phyloP scores from a whole-genome alignment of 225 moss, liverwort and hornwort genomes.

The Ulota crispa region DNA sequence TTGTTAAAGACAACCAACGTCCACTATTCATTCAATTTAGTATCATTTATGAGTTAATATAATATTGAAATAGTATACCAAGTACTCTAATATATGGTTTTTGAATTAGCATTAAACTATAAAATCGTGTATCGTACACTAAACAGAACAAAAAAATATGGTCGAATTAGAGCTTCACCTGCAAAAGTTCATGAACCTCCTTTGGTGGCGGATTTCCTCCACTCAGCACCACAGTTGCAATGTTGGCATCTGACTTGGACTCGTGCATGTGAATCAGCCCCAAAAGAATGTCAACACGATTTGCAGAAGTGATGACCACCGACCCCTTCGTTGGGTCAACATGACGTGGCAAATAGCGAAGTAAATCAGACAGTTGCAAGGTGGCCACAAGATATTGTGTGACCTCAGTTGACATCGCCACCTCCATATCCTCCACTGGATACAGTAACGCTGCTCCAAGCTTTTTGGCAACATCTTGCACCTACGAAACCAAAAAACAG shows the following conservation, averaged over 20 bases:
- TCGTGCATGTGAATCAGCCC: slow-evolving; percentile 73
- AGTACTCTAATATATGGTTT: no score
- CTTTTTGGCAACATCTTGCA: slow-evolving; percentile 83
- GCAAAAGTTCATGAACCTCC: slow-evolving; percentile 67
- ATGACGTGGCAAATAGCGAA: slow-evolving; percentile 66
- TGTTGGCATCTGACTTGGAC: slow-evolving; percentile 65
- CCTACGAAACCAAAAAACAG: slow-evolving; percentile 40
- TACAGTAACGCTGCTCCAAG: slow-evolving; percentile 69
- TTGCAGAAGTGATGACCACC: slow-evolving; percentile 75
- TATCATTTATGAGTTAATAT: no score
- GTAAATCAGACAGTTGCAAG: slow-evolving; percentile 67
- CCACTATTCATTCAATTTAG: no score
- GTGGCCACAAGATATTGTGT: slow-evolving; percentile 79
- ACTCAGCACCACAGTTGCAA: slow-evolving; percentile 79
- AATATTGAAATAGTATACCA: no score
- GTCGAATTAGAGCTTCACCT: slow-evolving; percentile 38
- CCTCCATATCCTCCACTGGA: slow-evolving; percentile 56
- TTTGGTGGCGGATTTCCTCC: slow-evolving; percentile 67
- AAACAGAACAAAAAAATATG: no score
- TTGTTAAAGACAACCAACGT: neutral
- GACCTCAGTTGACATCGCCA: slow-evolving; percentile 87
- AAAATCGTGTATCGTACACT: no score
- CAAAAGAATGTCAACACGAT: slow-evolving; percentile 81
- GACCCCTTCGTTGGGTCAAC: slow-evolving; percentile 75
- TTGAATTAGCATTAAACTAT: no score